Percentiles rank a stretch among this genome's conserved stretches.
Conservation (phyloP, 2,329 filamentous ascomycete species). For the Fusarium gaditjirri region DNA sequence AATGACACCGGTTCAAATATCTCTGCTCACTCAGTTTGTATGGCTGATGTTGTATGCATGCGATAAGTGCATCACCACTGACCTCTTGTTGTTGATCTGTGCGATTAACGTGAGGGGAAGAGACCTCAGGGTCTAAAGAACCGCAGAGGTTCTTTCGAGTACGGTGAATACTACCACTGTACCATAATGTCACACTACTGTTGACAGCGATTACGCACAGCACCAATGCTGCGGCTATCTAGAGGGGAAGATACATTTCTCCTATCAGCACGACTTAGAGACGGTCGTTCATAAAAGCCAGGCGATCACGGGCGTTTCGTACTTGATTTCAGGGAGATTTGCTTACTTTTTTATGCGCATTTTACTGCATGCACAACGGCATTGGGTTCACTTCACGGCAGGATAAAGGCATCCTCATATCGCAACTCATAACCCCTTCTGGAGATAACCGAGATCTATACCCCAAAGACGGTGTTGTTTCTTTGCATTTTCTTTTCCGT, state of each 20-base stretch:
- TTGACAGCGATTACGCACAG: slow-evolving; percentile 9
- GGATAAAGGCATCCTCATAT: slow-evolving; percentile 12
- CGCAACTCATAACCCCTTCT: slow-evolving; percentile 18
- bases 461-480: slow-evolving; percentile 8
- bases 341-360: slow-evolving; percentile 11
- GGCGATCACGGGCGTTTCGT: slow-evolving; percentile 16
- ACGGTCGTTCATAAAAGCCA: not conserved
- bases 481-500: slow-evolving; percentile 23
- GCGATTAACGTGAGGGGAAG: not conserved
- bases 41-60: slow-evolving; percentile 63
- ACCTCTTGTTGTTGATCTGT: slow-evolving; percentile 1
- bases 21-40: slow-evolving; percentile 56
- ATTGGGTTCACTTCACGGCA: slow-evolving; percentile 18
- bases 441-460: slow-evolving; percentile 20
- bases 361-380: slow-evolving; percentile 8
- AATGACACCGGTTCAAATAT: slow-evolving; percentile 61
- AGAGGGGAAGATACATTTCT: slow-evolving; percentile 1
- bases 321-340: slow-evolving; percentile 16
- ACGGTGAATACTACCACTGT: slow-evolving; percentile 14
- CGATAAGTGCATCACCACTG: slow-evolving; percentile 44
- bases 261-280: slow-evolving; percentile 3
- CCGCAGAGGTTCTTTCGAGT: slow-evolving; percentile 1
- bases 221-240: not conserved
- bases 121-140: not conserved
- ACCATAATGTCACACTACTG: slow-evolving; percentile 1